Conservation (phyloP, 768 basidiomycete species). For the Chalciporus piperatus region DNA sequence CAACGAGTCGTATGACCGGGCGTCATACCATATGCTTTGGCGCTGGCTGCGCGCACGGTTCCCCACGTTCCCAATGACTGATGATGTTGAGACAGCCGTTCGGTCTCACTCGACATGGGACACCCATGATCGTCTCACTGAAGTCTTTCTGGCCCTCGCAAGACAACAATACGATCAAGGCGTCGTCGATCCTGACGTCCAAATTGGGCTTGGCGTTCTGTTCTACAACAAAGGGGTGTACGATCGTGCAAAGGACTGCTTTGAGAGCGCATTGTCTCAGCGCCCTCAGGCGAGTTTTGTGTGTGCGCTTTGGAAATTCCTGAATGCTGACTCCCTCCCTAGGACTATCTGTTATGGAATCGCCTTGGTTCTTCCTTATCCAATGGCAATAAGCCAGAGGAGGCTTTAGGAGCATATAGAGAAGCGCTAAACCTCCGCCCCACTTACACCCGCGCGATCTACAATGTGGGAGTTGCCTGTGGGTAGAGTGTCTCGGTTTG, state of each 20-base stretch:
- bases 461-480: conserved; percentile 98
- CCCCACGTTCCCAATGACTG: conserved; percentile 52
- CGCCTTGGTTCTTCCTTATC: conserved; percentile 91
- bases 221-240: conserved; percentile 89
- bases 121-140: conserved; percentile 73
- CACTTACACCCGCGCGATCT: conserved; percentile 95
- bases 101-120: conserved; percentile 71
- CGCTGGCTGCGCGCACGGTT: conserved; percentile 77
- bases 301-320: neutral
- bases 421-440: conserved; percentile 89
- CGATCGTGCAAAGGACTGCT: conserved; percentile 90
- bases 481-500: conserved; percentile 32
- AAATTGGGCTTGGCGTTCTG: conserved; percentile 88
- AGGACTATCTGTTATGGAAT: conserved; percentile 97
- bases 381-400: conserved; percentile 92
- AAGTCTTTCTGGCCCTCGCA: conserved; percentile 80
- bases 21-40: conserved; percentile 79
- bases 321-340: neutral
- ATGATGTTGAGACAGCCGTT: conserved; percentile 54
- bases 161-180: conserved; percentile 75
- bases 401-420: conserved; percentile 85
- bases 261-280: conserved; percentile 78
- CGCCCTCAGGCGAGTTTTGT: conserved; percentile 59
- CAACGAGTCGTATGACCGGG: conserved; percentile 88
- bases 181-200: conserved; percentile 82